These are phyloP conservation scores for Mycena amicta DNA, from an alignment of 768 basidiomycete genomes.

Conservation along the genomic window DNA sequence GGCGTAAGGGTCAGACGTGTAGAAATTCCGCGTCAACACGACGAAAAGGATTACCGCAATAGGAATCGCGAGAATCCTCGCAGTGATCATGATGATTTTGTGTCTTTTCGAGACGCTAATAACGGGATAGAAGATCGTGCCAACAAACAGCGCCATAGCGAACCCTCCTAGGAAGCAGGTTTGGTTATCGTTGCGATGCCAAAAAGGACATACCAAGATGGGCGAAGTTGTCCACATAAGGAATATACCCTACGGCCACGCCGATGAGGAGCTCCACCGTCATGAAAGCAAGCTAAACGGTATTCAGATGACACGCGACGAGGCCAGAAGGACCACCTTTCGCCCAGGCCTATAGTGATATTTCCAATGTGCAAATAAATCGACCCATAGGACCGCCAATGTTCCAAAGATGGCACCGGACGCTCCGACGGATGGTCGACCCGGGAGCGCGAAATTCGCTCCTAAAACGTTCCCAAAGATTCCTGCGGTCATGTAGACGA, in stretches of 20 bases:
- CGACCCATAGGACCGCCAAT: slow-evolving; percentile 83
- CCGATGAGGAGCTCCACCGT: slow-evolving; percentile 86
- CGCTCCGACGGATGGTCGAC: slow-evolving; percentile 87
- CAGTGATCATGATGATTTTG: slow-evolving; percentile 67
- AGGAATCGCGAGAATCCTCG: slow-evolving; percentile 74
- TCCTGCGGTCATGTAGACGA: slow-evolving; percentile 88
- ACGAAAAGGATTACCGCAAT: slow-evolving; percentile 80
- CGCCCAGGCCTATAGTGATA: slow-evolving; percentile 81
- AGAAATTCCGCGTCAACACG: slow-evolving; percentile 84
- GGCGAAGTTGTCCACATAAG: slow-evolving; percentile 32
- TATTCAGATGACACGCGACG: neutral
- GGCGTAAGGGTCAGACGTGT: slow-evolving; percentile 82
- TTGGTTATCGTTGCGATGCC: too few species aligned
- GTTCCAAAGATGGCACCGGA: slow-evolving; percentile 93
- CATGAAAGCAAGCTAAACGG: slow-evolving; percentile 74
- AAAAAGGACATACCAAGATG: neutral
- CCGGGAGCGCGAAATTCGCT: slow-evolving; percentile 90
- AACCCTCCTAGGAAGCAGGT: slow-evolving; percentile 59
- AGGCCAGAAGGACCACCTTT: slow-evolving; percentile 50
- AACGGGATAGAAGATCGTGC: slow-evolving; percentile 85
- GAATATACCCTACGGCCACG: slow-evolving; percentile 59
- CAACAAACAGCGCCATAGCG: slow-evolving; percentile 80
- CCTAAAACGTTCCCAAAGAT: slow-evolving; percentile 94
- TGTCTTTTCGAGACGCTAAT: slow-evolving; percentile 82
- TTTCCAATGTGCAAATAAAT: slow-evolving; percentile 90